Conservation (phyloP, 441 rosid species). For the Bocquillonia castaneifolia region DNA sequence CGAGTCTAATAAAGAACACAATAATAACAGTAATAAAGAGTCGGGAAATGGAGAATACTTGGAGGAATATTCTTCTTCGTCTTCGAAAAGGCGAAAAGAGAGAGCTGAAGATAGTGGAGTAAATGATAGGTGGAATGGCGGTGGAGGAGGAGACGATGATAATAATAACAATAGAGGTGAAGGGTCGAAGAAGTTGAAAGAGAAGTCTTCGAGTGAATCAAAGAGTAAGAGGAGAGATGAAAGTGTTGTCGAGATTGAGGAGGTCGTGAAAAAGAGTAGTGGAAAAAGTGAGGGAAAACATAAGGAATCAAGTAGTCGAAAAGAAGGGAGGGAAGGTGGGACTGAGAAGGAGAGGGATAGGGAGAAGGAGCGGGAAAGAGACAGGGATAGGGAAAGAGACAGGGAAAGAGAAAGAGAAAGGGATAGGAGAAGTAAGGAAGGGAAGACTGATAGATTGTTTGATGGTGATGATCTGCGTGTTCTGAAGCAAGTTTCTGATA, state of each 20-base stretch:
- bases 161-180: slow-evolving; percentile 43
- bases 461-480: slow-evolving; percentile 42
- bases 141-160: slow-evolving; percentile 49
- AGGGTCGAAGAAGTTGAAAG: slow-evolving; percentile 47
- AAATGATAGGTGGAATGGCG: slow-evolving; percentile 71
- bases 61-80: slow-evolving; percentile 45
- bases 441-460: slow-evolving; percentile 45
- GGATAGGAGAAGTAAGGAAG: slow-evolving; percentile 51
- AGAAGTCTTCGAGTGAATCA: slow-evolving; percentile 43
- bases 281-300: slow-evolving; percentile 61
- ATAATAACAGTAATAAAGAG: slow-evolving; percentile 45
- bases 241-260: slow-evolving; percentile 41
- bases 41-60: slow-evolving; percentile 51
- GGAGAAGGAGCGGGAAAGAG: slow-evolving; percentile 37
- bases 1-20: slow-evolving; percentile 53
- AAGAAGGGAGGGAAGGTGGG: slow-evolving; percentile 55
- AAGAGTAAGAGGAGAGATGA: slow-evolving; percentile 70
- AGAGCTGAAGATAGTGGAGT: slow-evolving; percentile 32
- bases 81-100: slow-evolving; percentile 66
- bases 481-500: slow-evolving; percentile 47
- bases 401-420: slow-evolving; percentile 38
- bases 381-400: slow-evolving; percentile 29
- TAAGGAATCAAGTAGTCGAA: slow-evolving; percentile 61
- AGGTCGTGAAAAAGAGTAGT: slow-evolving; percentile 40
- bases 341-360: slow-evolving; percentile 37